Percentiles rank a stretch among this genome's conserved stretches.
Conservation (phyloP, 441 rosid species). For the Omphalea diandra region DNA sequence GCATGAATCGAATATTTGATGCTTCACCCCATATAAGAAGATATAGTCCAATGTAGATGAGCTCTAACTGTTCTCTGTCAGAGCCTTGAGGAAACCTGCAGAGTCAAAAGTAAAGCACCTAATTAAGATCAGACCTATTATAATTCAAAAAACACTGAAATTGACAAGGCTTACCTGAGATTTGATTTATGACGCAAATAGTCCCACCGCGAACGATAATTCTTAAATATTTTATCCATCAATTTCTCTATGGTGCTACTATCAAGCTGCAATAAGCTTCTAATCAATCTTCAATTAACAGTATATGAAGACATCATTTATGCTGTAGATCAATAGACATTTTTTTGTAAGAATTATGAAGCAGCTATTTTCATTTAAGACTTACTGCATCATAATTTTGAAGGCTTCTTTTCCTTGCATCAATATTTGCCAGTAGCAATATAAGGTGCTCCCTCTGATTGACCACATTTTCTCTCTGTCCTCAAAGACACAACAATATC, state of each 20-base stretch:
- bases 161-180: constrained; percentile 45
- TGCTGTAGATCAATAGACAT: too few relatives aligned
- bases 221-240: constrained; percentile 73
- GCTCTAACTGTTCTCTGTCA: constrained; percentile 61
- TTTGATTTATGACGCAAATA: constrained; percentile 58
- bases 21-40: constrained; percentile 99
- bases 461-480: constrained; percentile 95
- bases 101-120: constrained; percentile 28
- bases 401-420: constrained; percentile 49
- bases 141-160: constrained; percentile 15
- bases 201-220: constrained; percentile 93
- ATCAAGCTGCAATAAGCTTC: constrained; percentile 56
- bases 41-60: constrained; percentile 81
- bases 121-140: constrained; percentile 4
- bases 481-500: constrained; percentile 27
- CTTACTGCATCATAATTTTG: constrained; percentile 53
- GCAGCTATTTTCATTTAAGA: constrained; percentile 2
- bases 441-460: constrained; percentile 98
- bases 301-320: constrained; percentile 18
- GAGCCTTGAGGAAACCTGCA: constrained; percentile 54
- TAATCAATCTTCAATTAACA: constrained; percentile 29
- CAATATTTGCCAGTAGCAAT: constrained; percentile 87
- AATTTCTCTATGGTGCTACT: constrained; percentile 45
- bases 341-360: constrained; percentile 15
- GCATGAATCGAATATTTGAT: constrained; percentile 98